phyloP scores from a whole-genome alignment of 106 monocot genomes.

The Dendrobium huoshanense region DNA sequence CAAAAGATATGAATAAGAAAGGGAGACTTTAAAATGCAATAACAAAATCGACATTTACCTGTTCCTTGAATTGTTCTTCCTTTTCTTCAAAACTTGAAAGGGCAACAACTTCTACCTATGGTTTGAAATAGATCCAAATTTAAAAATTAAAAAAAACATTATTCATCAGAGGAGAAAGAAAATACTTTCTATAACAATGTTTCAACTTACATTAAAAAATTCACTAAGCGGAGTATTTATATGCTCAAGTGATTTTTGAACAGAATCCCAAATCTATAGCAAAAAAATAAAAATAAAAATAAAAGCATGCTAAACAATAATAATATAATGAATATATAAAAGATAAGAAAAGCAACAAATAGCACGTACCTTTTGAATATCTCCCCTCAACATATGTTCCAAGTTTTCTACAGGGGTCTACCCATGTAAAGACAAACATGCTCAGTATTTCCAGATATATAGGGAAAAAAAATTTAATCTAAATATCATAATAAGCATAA shows the following conservation, averaged over 20 bases:
- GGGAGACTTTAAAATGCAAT: background rate
- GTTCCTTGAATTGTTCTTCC: constrained; percentile 89
- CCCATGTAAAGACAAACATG: constrained; percentile 1
- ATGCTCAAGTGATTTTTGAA: too few relatives aligned
- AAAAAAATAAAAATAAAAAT: too few relatives aligned
- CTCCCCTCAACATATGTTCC: constrained; percentile 87
- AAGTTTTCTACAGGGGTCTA: constrained; percentile 91
- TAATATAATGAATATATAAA: too few relatives aligned
- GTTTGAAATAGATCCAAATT: background rate
- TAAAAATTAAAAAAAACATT: background rate
- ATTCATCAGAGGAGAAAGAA: background rate
- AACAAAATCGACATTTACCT: constrained; percentile 28
- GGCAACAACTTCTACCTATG: constrained; percentile 76
- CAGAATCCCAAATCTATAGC: too few relatives aligned
- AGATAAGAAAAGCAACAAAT: background rate
- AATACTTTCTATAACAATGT: background rate
- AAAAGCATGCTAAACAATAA: too few relatives aligned
- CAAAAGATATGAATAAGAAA: too few relatives aligned
- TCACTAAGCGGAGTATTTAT: too few relatives aligned
- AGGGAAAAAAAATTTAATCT: constrained; percentile 4
- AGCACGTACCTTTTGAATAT: constrained; percentile 81
- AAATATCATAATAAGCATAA: background rate
- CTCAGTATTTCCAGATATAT: background rate
- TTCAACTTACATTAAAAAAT: too few relatives aligned
- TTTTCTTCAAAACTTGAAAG: constrained; percentile 93